phyloP scores from a whole-genome alignment of 2,329 filamentous ascomycete species.

The Colletotrichum costaricense region DNA sequence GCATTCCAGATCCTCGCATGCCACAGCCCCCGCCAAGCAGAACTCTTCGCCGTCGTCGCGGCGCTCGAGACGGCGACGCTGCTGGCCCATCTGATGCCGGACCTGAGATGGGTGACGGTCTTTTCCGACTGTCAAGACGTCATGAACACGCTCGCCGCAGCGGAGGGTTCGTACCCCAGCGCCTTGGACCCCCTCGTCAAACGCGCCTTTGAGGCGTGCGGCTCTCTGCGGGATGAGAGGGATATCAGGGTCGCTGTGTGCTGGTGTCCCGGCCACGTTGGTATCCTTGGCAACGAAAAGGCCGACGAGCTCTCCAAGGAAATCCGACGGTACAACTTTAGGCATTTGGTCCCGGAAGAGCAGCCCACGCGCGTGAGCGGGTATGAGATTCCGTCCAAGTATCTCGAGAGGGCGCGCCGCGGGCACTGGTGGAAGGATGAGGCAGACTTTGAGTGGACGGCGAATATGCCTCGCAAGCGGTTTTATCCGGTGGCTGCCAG shows the following conservation, averaged over 20 bases:
- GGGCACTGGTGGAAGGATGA: background rate
- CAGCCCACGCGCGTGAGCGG: background rate
- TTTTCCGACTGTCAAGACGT: slow-evolving; percentile 18
- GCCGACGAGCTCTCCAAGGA: background rate
- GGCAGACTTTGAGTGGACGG: background rate
- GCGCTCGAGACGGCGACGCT: slow-evolving; percentile 12
- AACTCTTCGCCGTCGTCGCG: background rate
- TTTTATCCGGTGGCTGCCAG: too few relatives aligned
- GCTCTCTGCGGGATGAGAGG: background rate
- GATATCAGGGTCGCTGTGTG: background rate
- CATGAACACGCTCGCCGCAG: background rate
- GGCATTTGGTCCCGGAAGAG: background rate
- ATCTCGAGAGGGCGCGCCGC: background rate
- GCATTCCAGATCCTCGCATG: slow-evolving; percentile 9
- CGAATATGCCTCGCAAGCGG: too few relatives aligned
- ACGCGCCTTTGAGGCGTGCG: slow-evolving; percentile 15
- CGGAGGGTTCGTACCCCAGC: background rate
- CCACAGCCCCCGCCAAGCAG: background rate
- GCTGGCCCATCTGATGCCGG: slow-evolving; percentile 1
- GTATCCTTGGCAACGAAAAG: slow-evolving; percentile 11
- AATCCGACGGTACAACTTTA: background rate
- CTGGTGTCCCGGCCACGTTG: slow-evolving; percentile 24
- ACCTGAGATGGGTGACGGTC: background rate
- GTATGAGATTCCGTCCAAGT: background rate
- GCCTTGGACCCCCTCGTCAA: slow-evolving; percentile 4